Evolutionary conservation across 495 filamentous ascomycete genomes (phyloP).

Genomic region (Pyronema domesticum): DNA sequence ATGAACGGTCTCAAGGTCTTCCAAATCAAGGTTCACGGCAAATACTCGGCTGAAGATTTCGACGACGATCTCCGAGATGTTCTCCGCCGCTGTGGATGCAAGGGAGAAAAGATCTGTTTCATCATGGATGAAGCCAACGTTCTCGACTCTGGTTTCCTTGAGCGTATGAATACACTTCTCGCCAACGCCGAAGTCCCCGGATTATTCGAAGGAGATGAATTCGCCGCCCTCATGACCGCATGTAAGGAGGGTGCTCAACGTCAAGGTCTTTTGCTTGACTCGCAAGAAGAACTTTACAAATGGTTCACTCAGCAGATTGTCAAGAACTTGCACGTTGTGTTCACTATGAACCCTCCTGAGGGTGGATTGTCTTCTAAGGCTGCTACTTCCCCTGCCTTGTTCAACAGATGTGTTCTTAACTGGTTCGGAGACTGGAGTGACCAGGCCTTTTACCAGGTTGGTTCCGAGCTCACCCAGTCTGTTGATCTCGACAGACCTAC

Average conservation of each 20-base stretch:
- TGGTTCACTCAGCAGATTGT: slow-evolving; percentile 99
- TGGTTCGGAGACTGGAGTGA: slow-evolving; percentile 99
- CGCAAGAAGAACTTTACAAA: slow-evolving; percentile 95
- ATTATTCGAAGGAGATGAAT: slow-evolving; percentile 93
- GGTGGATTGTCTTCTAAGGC: slow-evolving; percentile 89
- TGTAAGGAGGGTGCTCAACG: slow-evolving; percentile 96
- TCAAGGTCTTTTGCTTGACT: slow-evolving; percentile 85
- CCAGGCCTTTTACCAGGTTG: slow-evolving; percentile 96
- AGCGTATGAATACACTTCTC: slow-evolving; percentile 96
- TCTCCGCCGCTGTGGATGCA: slow-evolving; percentile 82
- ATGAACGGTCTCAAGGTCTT: slow-evolving; percentile 99
- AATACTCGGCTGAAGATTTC: slow-evolving; percentile 96
- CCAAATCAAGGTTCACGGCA: slow-evolving; percentile 98
- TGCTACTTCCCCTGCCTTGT: slow-evolving; percentile 88
- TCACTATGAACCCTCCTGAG: slow-evolving; percentile 99
- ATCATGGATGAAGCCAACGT: slow-evolving; percentile 99
- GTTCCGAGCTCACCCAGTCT: slow-evolving; percentile 82
- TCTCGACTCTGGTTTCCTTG: slow-evolving; percentile 91
- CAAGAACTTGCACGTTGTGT: slow-evolving; percentile 96
- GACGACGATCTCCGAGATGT: slow-evolving; percentile 93
- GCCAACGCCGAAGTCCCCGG: slow-evolving; percentile 97
- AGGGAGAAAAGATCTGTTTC: slow-evolving; percentile 98
- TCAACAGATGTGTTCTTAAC: slow-evolving; percentile 98
- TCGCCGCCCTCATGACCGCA: slow-evolving; percentile 88
- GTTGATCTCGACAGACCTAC: slow-evolving; percentile 79